Percentiles rank a stretch among this genome's conserved stretches.
These are phyloP conservation scores for Coniella vitis DNA, from an alignment of 2,329 filamentous ascomycete species.

Conservation along the genomic window DNA sequence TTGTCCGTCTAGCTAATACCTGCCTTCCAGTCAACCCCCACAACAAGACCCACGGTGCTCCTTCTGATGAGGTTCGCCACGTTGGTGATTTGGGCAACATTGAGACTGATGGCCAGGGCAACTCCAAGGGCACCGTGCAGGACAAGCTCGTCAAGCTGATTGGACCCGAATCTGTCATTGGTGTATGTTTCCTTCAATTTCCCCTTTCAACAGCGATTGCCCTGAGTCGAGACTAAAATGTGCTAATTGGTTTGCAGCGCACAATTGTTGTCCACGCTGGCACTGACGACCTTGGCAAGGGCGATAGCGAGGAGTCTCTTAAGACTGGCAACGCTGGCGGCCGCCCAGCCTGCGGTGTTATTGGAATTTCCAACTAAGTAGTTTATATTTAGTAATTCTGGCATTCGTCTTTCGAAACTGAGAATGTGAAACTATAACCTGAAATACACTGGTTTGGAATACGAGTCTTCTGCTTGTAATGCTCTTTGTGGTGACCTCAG, in stretches of 20 bases:
- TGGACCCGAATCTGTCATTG: conserved; percentile 88
- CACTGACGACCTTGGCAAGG: conserved; percentile 94
- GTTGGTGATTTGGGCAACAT: conserved; percentile 98
- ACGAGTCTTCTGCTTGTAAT: too few species aligned
- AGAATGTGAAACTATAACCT: too few species aligned
- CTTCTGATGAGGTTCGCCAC: conserved; percentile 75
- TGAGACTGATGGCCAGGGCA: conserved; percentile 88
- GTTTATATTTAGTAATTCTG: not conserved
- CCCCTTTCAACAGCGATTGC: too few species aligned
- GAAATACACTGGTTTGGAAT: too few species aligned
- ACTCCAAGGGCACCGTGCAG: conserved; percentile 69
- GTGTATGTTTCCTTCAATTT: conserved; percentile 61
- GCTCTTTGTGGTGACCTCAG: too few species aligned
- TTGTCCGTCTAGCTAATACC: conserved; percentile 8
- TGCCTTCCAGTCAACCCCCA: conserved; percentile 76
- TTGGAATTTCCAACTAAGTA: conserved; percentile 72
- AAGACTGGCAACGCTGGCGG: conserved; percentile 95
- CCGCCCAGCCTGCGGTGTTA: conserved; percentile 94
- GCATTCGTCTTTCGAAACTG: too few species aligned
- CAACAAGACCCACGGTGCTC: conserved; percentile 86
- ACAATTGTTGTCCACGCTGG: conserved; percentile 92
- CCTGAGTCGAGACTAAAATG: not conserved
- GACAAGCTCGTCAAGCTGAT: conserved; percentile 93
- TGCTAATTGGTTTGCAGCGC: conserved; percentile 47
- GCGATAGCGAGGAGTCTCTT: conserved; percentile 87